phyloP scores from a whole-genome alignment of 2,329 filamentous ascomycete species.

The Graphiopsis chlorocephala region DNA sequence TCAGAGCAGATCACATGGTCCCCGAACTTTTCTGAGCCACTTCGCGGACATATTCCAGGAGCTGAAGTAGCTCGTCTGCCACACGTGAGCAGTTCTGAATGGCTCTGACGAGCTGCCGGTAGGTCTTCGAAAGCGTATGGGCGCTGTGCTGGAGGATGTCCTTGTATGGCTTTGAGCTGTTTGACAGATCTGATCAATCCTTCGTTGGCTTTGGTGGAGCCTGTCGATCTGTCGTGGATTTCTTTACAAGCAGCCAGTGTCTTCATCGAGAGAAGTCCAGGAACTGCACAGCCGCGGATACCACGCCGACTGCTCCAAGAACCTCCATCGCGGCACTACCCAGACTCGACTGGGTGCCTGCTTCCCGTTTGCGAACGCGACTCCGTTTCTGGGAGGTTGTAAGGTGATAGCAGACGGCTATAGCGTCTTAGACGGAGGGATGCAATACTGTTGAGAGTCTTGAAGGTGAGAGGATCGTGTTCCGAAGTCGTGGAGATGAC shows the following conservation, averaged over 20 bases:
- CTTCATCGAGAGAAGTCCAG: background rate
- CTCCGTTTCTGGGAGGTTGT: background rate
- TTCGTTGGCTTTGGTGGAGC: background rate
- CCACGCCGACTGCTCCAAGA: background rate
- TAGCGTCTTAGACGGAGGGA: background rate
- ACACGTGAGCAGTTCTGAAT: background rate
- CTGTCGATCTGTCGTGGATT: slow-evolving; percentile 5
- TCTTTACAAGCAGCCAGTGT: slow-evolving; percentile 5
- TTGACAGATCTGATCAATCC: background rate
- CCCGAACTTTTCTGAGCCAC: background rate
- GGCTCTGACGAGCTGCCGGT: background rate
- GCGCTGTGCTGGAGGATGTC: background rate
- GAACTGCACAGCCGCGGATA: slow-evolving; percentile 1
- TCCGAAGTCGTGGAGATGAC: background rate
- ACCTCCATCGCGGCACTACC: background rate
- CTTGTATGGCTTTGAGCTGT: background rate
- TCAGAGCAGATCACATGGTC: background rate
- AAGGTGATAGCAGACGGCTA: background rate
- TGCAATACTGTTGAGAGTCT: background rate
- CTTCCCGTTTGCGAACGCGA: background rate
- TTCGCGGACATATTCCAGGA: background rate
- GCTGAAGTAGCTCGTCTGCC: background rate
- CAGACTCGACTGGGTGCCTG: background rate
- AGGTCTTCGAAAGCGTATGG: background rate
- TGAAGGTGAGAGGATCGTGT: background rate